Base-by-base conservation (phyloP, 306 rosid species). In the Dalbergia cochinchinensis region DNA sequence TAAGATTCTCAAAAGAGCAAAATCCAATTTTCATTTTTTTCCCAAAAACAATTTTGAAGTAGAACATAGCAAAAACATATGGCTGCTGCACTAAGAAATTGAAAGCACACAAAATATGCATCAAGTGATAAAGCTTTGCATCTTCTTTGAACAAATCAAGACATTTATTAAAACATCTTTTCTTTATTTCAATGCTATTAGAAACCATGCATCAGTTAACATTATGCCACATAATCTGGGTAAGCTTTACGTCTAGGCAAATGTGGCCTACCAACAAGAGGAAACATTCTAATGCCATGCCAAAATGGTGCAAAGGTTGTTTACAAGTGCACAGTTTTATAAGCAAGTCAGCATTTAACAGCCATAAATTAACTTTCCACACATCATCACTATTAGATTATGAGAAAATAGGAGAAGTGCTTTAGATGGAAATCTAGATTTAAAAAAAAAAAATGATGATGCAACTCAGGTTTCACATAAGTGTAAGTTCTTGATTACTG, bases 391-490 rank as follows among this genome's bases (percentile, higher is more conserved):
- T 42, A 42, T 7, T 2, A 42, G 57, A 50, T 50, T 16, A 50
- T 50, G 18, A 50, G 19, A 50, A 50, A 14, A 50, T 50, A 4
- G n/a, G 10, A 7, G 11, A 42, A 6, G 47, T 42, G 47, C 10
- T 74, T 79, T 78, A 50, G 65, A 77, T 64, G 37, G 65, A 71
- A 71, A 71, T 41, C n/a, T 51, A 26, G 2, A 20, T 20, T 2
- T 26, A 1, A 26, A 26, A 26, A 26, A 26, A 2, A 26, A 26
- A 26, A 26, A 57, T 55, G 54, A 71, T 55, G 64, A 61, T 64
- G 70, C 75, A 77, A 58, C 3, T 50, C 63, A 70, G 18, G 54
- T 67, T 72, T 22, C 12, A 26, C 41, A 33, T 35, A 65, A 12
- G 45, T n/a, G 15, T 10, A 37, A 54, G 26, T 67, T 62, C 72